These are phyloP conservation scores for Penicillium sp. DNA, from an alignment of 2,329 filamentous ascomycete species.

Conservation along the genomic window DNA sequence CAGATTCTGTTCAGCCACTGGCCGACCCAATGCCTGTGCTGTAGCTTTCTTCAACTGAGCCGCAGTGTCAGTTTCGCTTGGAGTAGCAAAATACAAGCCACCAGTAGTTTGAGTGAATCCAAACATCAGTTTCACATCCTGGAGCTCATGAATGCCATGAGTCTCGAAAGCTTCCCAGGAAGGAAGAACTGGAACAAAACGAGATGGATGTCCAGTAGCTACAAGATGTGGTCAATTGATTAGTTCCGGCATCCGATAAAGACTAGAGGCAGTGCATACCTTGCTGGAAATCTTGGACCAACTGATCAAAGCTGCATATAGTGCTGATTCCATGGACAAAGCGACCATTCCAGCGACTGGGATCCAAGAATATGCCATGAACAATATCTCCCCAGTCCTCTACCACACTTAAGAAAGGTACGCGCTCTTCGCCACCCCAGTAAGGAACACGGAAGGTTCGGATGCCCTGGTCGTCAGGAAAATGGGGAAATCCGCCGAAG, in stretches of 20 bases:
- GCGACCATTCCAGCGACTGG: constrained; percentile 30
- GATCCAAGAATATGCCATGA: constrained; percentile 45
- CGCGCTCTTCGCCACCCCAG: constrained; percentile 41
- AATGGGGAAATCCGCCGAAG: constrained; percentile 44
- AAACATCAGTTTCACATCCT: constrained; percentile 40
- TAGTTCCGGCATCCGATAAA: background rate
- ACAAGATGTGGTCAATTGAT: background rate
- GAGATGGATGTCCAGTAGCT: background rate
- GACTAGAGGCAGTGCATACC: background rate
- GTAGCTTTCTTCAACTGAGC: constrained; percentile 23
- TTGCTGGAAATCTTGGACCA: background rate
- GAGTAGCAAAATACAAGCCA: constrained; percentile 32
- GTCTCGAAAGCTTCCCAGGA: constrained; percentile 36
- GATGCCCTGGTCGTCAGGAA: constrained; percentile 35
- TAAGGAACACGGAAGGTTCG: constrained; percentile 38
- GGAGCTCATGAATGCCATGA: constrained; percentile 31
- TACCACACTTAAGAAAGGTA: constrained; percentile 41
- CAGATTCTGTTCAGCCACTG: background rate
- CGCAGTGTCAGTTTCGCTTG: constrained; percentile 26
- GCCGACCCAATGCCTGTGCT: constrained; percentile 2
- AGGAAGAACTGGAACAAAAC: constrained; percentile 10
- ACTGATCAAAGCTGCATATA: background rate
- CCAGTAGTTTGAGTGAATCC: constrained; percentile 37
- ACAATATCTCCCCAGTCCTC: constrained; percentile 49
- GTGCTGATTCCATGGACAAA: background rate